These are phyloP conservation scores for Pulveroboletus sp. DNA, from an alignment of 768 basidiomycete genomes.

Conservation along the genomic window DNA sequence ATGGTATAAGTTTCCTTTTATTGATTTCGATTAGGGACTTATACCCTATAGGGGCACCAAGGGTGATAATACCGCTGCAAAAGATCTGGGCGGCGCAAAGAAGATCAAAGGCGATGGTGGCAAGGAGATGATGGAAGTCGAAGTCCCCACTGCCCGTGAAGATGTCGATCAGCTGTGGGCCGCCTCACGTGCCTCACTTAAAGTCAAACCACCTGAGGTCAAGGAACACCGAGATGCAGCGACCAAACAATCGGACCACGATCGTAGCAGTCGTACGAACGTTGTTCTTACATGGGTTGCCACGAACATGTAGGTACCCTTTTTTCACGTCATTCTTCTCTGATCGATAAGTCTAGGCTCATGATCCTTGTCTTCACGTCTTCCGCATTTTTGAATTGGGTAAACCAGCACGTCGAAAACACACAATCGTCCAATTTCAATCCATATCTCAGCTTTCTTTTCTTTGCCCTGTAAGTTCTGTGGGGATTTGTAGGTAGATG, in stretches of 20 bases:
- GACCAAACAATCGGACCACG: slow-evolving; percentile 85
- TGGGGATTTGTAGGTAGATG: neutral
- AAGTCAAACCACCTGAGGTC: slow-evolving; percentile 61
- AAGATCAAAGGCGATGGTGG: slow-evolving; percentile 82
- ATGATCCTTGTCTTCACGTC: slow-evolving; percentile 78
- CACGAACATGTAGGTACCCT: slow-evolving; percentile 65
- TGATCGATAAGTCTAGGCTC: slow-evolving; percentile 35
- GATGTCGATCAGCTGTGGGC: slow-evolving; percentile 87
- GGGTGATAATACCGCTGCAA: slow-evolving; percentile 82
- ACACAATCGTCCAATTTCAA: slow-evolving; percentile 62
- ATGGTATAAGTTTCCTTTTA: slow-evolving; percentile 36
- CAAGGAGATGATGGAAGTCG: slow-evolving; percentile 83
- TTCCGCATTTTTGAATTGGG: slow-evolving; percentile 70
- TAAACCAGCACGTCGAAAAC: slow-evolving; percentile 50
- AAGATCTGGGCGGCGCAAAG: slow-evolving; percentile 88
- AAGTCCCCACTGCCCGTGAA: slow-evolving; percentile 74
- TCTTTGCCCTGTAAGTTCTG: slow-evolving; percentile 52
- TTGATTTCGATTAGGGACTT: neutral
- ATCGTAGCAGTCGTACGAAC: slow-evolving; percentile 79
- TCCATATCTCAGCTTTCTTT: slow-evolving; percentile 84
- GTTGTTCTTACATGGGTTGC: slow-evolving; percentile 82
- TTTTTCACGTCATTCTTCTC: neutral
- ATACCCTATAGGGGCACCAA: slow-evolving; percentile 70
- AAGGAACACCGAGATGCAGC: slow-evolving; percentile 82
- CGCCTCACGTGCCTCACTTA: slow-evolving; percentile 67